Evolutionary conservation across 176 grass and related monocot species (phyloP).

Genomic region (Areca catechu): DNA sequence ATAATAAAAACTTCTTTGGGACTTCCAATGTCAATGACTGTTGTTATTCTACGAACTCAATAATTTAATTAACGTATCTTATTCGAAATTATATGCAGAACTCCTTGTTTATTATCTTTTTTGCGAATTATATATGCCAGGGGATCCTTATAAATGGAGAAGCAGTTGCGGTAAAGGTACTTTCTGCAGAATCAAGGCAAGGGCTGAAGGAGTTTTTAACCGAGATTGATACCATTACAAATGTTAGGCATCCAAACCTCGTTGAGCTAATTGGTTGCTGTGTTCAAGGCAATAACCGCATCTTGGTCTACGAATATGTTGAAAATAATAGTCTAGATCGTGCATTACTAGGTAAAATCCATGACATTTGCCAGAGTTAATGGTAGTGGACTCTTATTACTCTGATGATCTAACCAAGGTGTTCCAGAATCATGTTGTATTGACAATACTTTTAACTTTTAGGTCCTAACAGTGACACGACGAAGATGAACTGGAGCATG

Average conservation of each 20-base stretch:
- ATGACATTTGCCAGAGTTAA: too few species aligned
- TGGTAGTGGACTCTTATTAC: too few species aligned
- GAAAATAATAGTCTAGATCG: constrained; percentile 74
- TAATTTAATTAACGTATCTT: too few species aligned
- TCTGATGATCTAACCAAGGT: too few species aligned
- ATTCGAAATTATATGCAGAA: too few species aligned
- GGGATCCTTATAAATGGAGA: constrained; percentile 46
- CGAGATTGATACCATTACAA: constrained; percentile 75
- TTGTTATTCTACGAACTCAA: too few species aligned
- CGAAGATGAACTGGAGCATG: constrained; percentile 58
- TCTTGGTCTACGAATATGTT: constrained; percentile 88
- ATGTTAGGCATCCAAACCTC: constrained; percentile 84
- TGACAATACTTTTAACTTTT: constrained; percentile 9
- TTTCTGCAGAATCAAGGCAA: constrained; percentile 87
- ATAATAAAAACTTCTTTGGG: too few species aligned
- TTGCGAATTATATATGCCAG: constrained; percentile 24
- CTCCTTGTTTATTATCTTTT: not conserved
- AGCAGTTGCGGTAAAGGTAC: constrained; percentile 70
- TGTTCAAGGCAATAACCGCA: constrained; percentile 52
- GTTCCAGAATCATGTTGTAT: not conserved
- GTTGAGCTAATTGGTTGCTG: constrained; percentile 88
- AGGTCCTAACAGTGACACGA: constrained; percentile 64
- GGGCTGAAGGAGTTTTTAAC: constrained; percentile 88
- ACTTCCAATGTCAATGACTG: too few species aligned
- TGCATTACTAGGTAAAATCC: constrained; percentile 57